Conservation (phyloP, 495 filamentous ascomycete genomes). For the Xanthoparmelia taractica region DNA sequence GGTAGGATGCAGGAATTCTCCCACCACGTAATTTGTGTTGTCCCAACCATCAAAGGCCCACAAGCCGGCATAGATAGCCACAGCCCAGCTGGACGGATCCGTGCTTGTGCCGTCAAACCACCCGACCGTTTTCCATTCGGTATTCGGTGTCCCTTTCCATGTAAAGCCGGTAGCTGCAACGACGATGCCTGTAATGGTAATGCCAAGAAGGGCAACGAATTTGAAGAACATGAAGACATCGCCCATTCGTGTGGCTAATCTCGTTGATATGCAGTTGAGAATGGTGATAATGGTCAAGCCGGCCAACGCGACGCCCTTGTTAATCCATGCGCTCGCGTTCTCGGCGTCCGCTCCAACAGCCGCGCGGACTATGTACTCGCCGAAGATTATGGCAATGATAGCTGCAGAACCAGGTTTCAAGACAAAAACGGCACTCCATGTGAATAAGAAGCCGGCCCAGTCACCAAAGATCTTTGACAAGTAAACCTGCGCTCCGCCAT, state of each 20-base stretch:
- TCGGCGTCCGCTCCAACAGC: slow-evolving; percentile 73
- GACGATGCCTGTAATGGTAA: slow-evolving; percentile 82
- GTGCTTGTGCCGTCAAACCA: slow-evolving; percentile 86
- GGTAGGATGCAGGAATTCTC: slow-evolving; percentile 85
- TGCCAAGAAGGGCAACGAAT: slow-evolving; percentile 78
- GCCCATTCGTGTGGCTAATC: slow-evolving; percentile 72
- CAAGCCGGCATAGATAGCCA: slow-evolving; percentile 88
- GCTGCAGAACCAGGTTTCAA: slow-evolving; percentile 88
- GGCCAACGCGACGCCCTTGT: slow-evolving; percentile 75
- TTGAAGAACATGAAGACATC: slow-evolving; percentile 96
- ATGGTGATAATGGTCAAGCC: slow-evolving; percentile 70
- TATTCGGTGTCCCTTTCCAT: slow-evolving; percentile 62
- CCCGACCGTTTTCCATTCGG: slow-evolving; percentile 75
- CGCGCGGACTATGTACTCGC: slow-evolving; percentile 88
- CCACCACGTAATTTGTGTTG: slow-evolving; percentile 96
- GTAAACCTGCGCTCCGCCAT: slow-evolving; percentile 90
- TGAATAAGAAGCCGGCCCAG: slow-evolving; percentile 82
- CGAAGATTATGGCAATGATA: slow-evolving; percentile 95
- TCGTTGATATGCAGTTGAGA: slow-evolving; percentile 85
- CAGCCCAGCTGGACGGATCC: slow-evolving; percentile 75
- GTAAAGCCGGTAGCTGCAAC: slow-evolving; percentile 83
- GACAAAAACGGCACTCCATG: slow-evolving; percentile 91
- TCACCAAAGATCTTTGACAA: slow-evolving; percentile 94
- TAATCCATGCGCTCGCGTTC: slow-evolving; percentile 73
- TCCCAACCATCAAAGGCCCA: slow-evolving; percentile 99